Percentiles rank a stretch among this genome's conserved stretches.
phyloP scores from a whole-genome alignment of 441 rosid species.

The Euphorbia celastroides region DNA sequence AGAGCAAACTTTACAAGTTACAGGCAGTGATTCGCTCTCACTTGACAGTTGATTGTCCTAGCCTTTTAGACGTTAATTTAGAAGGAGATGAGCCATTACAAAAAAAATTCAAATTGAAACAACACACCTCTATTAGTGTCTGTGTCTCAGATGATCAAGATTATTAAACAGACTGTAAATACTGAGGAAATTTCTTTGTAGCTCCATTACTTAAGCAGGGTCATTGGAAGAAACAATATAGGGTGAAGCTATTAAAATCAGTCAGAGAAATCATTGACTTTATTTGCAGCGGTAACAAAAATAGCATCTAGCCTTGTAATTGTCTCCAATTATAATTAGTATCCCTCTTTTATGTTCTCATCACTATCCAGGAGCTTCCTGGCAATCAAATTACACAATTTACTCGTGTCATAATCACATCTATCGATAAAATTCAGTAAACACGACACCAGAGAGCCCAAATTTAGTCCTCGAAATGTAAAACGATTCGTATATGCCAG shows the following conservation, averaged over 20 bases:
- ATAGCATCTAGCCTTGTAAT: background rate
- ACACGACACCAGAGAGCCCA: background rate
- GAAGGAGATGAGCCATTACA: background rate
- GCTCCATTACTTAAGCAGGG: background rate
- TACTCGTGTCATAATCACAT: background rate
- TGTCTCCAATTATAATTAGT: background rate
- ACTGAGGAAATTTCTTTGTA: background rate
- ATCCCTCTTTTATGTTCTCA: background rate
- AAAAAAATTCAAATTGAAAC: background rate
- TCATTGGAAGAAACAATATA: background rate
- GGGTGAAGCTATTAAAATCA: background rate
- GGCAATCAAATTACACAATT: background rate
- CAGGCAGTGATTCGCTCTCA: background rate
- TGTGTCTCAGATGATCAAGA: background rate
- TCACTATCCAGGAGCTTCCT: background rate
- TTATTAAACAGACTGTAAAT: background rate
- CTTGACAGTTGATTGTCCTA: background rate
- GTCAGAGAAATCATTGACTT: background rate
- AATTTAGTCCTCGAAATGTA: background rate
- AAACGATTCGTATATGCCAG: background rate
- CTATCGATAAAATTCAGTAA: background rate
- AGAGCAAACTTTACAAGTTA: background rate
- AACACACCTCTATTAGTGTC: background rate
- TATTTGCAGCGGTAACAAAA: background rate
- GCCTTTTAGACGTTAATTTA: background rate